phyloP scores from a whole-genome alignment of 129 eudicot genomes.

The Tanacetum coccineum region DNA sequence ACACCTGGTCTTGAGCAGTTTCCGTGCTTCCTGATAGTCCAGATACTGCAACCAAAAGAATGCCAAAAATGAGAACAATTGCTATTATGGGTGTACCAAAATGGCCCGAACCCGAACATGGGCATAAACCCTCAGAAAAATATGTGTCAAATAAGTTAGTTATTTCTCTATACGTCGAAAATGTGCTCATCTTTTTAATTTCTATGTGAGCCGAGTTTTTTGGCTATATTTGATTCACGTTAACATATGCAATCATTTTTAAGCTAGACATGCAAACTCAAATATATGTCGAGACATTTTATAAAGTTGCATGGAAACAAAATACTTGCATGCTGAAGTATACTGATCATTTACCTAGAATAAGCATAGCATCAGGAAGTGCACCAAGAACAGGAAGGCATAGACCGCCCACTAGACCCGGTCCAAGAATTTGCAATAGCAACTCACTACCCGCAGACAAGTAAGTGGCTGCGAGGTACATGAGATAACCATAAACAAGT shows the following conservation, averaged over 20 bases:
- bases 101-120: neutral
- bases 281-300: too few species aligned
- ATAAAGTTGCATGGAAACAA: too few species aligned
- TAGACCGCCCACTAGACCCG: conserved; percentile 78
- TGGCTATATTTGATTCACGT: too few species aligned
- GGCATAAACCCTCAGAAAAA: neutral
- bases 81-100: neutral
- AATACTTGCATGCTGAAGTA: too few species aligned
- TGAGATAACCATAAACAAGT: conserved; percentile 62
- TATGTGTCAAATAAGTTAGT: too few species aligned
- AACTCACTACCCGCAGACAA: conserved; percentile 66
- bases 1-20: conserved; percentile 51
- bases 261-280: too few species aligned
- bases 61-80: neutral
- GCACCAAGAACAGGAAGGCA: conserved; percentile 75
- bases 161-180: too few species aligned
- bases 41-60: conserved; percentile 44
- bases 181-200: too few species aligned
- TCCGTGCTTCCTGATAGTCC: conserved; percentile 55
- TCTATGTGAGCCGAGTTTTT: too few species aligned
- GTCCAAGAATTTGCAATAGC: conserved; percentile 65
- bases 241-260: too few species aligned
- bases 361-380: conserved; percentile 83
- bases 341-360: conserved; percentile 43
- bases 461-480: conserved; percentile 68